Evolutionary conservation across 371 early-diverging fungal genomes (phyloP).

Genomic region (Mortierella sp.): DNA sequence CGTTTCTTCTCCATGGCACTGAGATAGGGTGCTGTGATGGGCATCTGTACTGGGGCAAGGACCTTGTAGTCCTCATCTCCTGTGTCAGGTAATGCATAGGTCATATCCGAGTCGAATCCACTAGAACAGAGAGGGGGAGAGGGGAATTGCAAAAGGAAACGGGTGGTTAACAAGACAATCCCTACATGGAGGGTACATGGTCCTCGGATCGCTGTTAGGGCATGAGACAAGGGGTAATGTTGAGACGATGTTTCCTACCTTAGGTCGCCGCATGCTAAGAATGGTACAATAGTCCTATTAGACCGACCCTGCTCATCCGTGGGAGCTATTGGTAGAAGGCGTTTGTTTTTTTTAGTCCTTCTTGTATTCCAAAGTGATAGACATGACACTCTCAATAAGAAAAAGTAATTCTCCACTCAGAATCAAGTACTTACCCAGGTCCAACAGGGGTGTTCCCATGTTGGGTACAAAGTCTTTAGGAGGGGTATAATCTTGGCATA

Average conservation of each 20-base stretch:
- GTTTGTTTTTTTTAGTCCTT: neutral
- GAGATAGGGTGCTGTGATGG: slow-evolving; percentile 92
- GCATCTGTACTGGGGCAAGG: slow-evolving; percentile 84
- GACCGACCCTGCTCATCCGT: slow-evolving; percentile 74
- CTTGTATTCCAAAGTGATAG: neutral
- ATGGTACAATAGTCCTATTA: slow-evolving; percentile 87
- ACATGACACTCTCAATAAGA: neutral
- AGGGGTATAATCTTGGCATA: slow-evolving; percentile 89
- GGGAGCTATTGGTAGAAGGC: slow-evolving; percentile 21
- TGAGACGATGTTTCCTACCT: too few species aligned
- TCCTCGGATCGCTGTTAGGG: neutral
- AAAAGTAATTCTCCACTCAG: neutral
- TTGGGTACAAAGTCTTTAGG: slow-evolving; percentile 87
- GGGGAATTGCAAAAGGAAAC: slow-evolving; percentile 49
- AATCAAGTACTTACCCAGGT: slow-evolving; percentile 63
- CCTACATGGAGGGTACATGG: neutral
- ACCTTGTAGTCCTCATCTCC: slow-evolving; percentile 60
- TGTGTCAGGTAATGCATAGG: slow-evolving; percentile 75
- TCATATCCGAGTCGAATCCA: slow-evolving; percentile 87
- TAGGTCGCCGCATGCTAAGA: slow-evolving; percentile 92
- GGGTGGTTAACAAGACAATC: neutral
- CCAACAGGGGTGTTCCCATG: slow-evolving; percentile 89
- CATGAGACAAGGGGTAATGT: too few species aligned
- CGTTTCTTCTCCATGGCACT: slow-evolving; percentile 86
- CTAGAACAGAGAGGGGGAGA: slow-evolving; percentile 57